Conservation (phyloP, 139 green algal genomes). For the Coccomyxa sp. region DNA sequence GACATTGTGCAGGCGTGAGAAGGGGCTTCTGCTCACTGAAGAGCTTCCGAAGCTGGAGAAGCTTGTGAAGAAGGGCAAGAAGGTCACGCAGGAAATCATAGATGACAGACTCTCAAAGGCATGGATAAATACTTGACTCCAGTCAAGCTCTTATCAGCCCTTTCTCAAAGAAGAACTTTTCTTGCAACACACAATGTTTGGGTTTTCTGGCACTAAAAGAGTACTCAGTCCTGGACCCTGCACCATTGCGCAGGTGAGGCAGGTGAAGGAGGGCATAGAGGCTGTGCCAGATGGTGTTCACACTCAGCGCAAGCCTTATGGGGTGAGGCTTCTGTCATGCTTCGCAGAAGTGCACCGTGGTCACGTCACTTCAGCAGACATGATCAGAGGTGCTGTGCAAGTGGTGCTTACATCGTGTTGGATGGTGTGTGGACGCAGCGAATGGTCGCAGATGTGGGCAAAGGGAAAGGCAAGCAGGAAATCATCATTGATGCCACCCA, state of each 20-base stretch:
- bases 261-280: conserved; percentile 14
- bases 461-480: conserved; percentile 11
- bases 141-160: background rate
- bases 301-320: conserved; percentile 8
- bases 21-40: conserved; percentile 26
- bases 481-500: conserved; percentile 7
- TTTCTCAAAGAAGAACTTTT: background rate
- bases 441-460: background rate
- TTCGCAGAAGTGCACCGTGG: background rate
- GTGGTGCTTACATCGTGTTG: too few species aligned
- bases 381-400: background rate
- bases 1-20: conserved; percentile 38
- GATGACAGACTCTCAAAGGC: conserved; percentile 46
- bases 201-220: background rate
- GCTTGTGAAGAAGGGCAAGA: conserved; percentile 46
- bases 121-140: background rate
- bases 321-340: background rate
- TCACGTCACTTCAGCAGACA: background rate
- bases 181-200: background rate
- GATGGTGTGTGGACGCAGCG: background rate
- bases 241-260: conserved; percentile 15
- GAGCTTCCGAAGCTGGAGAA: conserved; percentile 36
- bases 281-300: conserved; percentile 24
- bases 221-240: background rate
- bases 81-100: conserved; percentile 46